Evolutionary conservation across 116 monocot species (phyloP), one percentile per base, ranked within the genome.

Genomic region (Zostera marina): DNA sequence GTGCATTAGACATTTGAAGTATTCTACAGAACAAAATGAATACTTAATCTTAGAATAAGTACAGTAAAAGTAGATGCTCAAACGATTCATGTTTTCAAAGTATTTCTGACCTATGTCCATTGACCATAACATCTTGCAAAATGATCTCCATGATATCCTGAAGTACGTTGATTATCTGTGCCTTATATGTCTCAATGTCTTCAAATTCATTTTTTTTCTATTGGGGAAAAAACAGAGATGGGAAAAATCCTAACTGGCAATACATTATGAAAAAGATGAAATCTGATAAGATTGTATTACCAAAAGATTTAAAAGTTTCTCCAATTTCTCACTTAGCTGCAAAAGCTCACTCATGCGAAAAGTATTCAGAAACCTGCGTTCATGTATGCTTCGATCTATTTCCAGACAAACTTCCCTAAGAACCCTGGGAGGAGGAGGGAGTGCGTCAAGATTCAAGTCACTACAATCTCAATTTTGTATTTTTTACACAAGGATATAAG

Each of bases 121-220:
- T 65, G 21, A 53, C 74, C 89, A 96, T 85, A 20, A 89, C 69
- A 76, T 96, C 96, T 64, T 85, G 88, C 68, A 71, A 70, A 66
- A 85, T 78, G 56, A 96, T 96, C 69, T 96, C 96, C 80, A 89
- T 74, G 42, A 88, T 89, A 72, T 96, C 96, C 67, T 96, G 96
- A 44, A 96, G 67, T 52, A 96, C 85, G 78, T 85, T 96, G 53
- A 85, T 78, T 57, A 96, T 74, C 8, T 85, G 85, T 60, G 81
- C 70, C 68, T 42, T 89, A 55, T 57, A 64, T 0, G 72, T 46
- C 16, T 96, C 76, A 56, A 54, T 48, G 17, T 89, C 85, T 25
- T 79, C 79, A 59, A 60, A 16, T 1, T 82, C 80, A 51, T 48
- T 63, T 77, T 48, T 63, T 75, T 70, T 80, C 85, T 89, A 76